Evolutionary conservation across 2,329 filamentous ascomycete species (phyloP).

Genomic region (Penicillium sp.): DNA sequence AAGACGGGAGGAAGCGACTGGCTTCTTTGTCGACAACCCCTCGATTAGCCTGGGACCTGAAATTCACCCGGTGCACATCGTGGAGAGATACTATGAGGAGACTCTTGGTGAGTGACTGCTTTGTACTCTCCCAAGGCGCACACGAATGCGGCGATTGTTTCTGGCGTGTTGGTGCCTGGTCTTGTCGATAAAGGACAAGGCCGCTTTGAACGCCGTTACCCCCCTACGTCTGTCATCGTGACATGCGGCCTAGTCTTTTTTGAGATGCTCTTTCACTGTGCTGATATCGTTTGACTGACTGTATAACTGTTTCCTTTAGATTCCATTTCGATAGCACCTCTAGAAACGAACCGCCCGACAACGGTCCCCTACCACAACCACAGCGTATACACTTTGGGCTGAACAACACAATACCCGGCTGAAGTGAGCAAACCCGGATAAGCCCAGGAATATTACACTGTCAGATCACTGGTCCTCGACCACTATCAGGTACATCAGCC

Average conservation of each 20-base stretch:
- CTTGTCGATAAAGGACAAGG: conserved; percentile 16
- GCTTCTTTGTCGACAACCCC: neutral
- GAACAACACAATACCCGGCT: neutral
- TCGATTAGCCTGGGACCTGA: neutral
- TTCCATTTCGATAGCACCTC: conserved; percentile 12
- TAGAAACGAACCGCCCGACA: neutral
- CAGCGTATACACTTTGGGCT: neutral
- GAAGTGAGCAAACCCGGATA: neutral
- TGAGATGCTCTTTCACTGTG: conserved; percentile 1
- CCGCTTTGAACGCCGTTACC: conserved; percentile 11
- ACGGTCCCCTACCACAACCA: neutral
- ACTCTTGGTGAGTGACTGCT: conserved; percentile 13
- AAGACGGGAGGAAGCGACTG: conserved; percentile 16
- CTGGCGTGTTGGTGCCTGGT: conserved; percentile 8
- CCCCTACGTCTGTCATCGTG: conserved; percentile 20
- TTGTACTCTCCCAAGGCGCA: neutral
- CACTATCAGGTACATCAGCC: conserved; percentile 14
- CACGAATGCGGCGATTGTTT: conserved; percentile 14
- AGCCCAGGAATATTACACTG: neutral
- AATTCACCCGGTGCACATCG: neutral
- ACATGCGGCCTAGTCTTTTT: conserved; percentile 21
- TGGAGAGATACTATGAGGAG: conserved; percentile 16
- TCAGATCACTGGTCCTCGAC: conserved; percentile 8
- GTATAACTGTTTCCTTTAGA: conserved; percentile 11
- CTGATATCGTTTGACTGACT: conserved; percentile 7